Base-by-base conservation (phyloP, 495 filamentous ascomycete genomes). In the Aspergillus sparsus region DNA sequence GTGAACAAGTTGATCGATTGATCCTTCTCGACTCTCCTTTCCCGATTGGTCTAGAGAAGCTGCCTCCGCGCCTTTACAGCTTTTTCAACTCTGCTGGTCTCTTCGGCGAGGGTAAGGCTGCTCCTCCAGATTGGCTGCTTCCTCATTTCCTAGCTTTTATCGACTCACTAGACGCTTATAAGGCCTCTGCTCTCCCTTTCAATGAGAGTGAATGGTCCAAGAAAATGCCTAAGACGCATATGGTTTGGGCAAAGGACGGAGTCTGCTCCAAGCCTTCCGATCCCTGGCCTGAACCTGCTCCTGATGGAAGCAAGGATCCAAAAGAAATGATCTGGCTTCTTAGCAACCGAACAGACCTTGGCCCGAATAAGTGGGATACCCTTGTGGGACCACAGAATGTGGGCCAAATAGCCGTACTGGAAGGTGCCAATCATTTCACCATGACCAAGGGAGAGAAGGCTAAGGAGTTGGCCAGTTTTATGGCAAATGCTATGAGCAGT, bases 21-120 rank as follows among this genome's bases (percentile, higher is more conserved):
- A 73, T 96, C 51, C 80, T 96, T 51, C 86, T 97, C 58, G 92
- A 97, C 71, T 85, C 91, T 0, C 92, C 92, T 0, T 91, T 85
- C 76, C 90, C 85, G 2, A 82, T 90, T 57, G 86, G 83, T 12
- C 86, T 93, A 33, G 89, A 91, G 68, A 89, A 90, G 49, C 82
- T 94, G 4, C 91, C 91, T 0, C 77, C 83, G 12, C 83, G 87
- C 13, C 83, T 96, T 0, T 90, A 93, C 69, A 78, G 81, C 60
- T 94, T 89, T 82, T 92, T 93, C 68, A 86, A 88, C 55, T 77
- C 82, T 7, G 89, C 93, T 61, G 90, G 91, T 47, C 85, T 96
- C 7, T 88, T 96, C 49, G 90, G 90, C 42, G 87, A 89, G 41
- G 84, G 77, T 60, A 82, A 75, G 64, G 68, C 82, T 66, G 88